Evolutionary conservation across 2,329 filamentous ascomycete genomes (phyloP).

Genomic region (Trichoderma atroviride): DNA sequence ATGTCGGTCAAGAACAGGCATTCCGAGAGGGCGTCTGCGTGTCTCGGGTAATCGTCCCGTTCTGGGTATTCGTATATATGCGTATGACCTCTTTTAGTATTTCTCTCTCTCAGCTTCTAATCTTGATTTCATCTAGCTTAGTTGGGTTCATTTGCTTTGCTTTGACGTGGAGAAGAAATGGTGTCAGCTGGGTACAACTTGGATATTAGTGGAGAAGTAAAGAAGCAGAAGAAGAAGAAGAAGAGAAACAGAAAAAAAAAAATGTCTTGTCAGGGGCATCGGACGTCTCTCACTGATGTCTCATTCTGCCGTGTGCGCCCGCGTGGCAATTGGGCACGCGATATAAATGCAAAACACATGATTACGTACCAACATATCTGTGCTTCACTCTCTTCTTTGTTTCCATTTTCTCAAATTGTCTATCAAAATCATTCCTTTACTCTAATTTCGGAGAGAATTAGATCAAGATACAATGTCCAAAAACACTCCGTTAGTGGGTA

Average conservation of each 20-base stretch:
- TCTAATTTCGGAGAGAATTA: not conserved
- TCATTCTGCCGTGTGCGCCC: not conserved
- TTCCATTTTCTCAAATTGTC: not conserved
- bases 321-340: constrained; percentile 15
- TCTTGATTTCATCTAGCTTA: not conserved
- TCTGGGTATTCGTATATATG: not conserved
- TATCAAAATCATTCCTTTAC: not conserved
- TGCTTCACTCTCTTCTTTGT: not conserved
- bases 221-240: not conserved
- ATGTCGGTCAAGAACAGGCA: constrained; percentile 17
- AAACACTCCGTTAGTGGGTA: not conserved
- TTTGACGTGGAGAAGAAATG: not conserved
- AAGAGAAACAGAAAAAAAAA: not conserved
- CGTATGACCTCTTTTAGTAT: not conserved
- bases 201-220: not conserved
- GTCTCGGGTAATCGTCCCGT: constrained; percentile 13
- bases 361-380: not conserved
- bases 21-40: not conserved
- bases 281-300: constrained; percentile 21
- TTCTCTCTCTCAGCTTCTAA: not conserved
- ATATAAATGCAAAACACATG: not conserved
- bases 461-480: not conserved
- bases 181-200: not conserved
- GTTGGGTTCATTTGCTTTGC: not conserved
- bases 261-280: constrained; percentile 15